Percentiles rank a stretch among this genome's conserved stretches.
These are phyloP conservation scores for Penstemon barbatus DNA, from an alignment of 257 asterid species.

Conservation along the genomic window DNA sequence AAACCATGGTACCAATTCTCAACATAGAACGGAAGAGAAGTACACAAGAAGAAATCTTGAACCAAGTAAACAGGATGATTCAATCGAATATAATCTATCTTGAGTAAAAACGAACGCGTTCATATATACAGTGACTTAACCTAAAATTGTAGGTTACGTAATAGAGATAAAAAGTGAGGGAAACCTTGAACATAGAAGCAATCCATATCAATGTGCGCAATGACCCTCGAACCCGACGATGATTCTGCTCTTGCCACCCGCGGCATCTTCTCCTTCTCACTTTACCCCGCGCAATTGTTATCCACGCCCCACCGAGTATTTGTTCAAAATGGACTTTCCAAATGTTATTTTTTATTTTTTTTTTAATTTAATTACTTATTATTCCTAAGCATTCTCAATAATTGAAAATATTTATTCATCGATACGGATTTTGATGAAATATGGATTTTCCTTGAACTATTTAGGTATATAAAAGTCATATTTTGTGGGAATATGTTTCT, in stretches of 20 bases:
- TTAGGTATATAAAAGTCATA: no score
- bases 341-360: no score
- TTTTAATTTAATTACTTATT: no score
- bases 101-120: neutral
- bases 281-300: neutral
- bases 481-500: no score
- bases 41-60: neutral
- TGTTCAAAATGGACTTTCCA: no score
- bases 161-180: neutral
- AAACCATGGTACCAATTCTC: neutral
- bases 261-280: slow-evolving; percentile 48
- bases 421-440: no score
- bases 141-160: neutral
- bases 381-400: no score
- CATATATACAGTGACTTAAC: neutral
- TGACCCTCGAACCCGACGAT: slow-evolving; percentile 78
- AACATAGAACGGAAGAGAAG: neutral
- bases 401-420: no score
- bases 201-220: slow-evolving; percentile 95
- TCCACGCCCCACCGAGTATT: no score
- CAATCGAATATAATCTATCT: no score
- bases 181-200: slow-evolving; percentile 98
- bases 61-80: neutral
- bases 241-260: slow-evolving; percentile 63
- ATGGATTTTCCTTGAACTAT: no score